Conservation (phyloP, 129 eudicot genomes). For the Centrapalus pauciflorus region DNA sequence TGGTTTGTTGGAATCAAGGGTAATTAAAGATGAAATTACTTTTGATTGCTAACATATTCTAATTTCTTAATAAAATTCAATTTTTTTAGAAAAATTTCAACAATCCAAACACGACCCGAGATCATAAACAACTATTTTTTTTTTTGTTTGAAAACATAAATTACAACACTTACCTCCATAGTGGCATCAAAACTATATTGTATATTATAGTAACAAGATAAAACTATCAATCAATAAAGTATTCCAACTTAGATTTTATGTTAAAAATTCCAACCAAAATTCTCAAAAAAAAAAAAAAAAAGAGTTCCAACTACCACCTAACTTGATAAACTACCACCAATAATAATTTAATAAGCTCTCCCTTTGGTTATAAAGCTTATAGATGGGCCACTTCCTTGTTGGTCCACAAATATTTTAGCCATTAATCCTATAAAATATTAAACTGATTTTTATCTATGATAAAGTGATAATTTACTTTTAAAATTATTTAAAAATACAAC, state of each 20-base stretch:
- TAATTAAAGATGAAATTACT: no score
- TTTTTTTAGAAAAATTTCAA: no score
- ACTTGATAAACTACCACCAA: slow-evolving; percentile 39
- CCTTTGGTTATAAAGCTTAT: slow-evolving; percentile 18
- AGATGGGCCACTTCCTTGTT: slow-evolving; percentile 15
- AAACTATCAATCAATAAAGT: slow-evolving; percentile 22
- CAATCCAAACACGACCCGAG: no score
- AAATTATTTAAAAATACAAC: no score
- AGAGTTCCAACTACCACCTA: slow-evolving; percentile 34
- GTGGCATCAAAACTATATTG: slow-evolving; percentile 7
- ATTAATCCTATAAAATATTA: no score
- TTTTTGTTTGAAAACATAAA: background rate
- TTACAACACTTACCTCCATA: background rate
- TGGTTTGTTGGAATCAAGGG: no score
- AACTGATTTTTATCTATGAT: no score
- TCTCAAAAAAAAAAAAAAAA: no score
- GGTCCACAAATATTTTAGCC: slow-evolving; percentile 3
- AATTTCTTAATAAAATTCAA: no score
- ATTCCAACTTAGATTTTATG: slow-evolving; percentile 30
- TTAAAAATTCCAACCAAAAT: slow-evolving; percentile 16
- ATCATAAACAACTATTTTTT: no score
- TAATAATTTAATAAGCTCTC: slow-evolving; percentile 11
- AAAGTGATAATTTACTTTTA: no score
- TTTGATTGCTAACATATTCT: no score
- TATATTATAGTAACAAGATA: slow-evolving; percentile 22